Evolutionary conservation across 2,329 filamentous ascomycete species (phyloP), one percentile per base, ranked within the genome.

Genomic region (Fusarium sp.): DNA sequence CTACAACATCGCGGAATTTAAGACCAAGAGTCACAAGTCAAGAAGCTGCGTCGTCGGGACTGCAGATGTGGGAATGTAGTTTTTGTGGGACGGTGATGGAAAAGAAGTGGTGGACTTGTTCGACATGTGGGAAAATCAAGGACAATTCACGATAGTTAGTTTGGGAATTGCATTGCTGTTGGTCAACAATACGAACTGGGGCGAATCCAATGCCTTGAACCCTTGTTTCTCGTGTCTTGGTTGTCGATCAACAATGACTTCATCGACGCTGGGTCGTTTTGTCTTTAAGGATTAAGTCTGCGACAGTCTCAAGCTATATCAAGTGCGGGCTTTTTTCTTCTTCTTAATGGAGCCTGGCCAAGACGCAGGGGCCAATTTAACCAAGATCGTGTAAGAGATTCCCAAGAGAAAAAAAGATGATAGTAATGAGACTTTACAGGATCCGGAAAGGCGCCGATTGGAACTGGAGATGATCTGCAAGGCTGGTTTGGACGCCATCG

Each of bases 61-160:
- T 76, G 42, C 78, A 77, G 61, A 82, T 81, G 5, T 91, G 88
- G 89, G 81, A 81, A 36, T 91, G 89, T 71, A 83, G 82, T 22
- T 83, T 83, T 61, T 91, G 89, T 70, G 84, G 84, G 14, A 86
- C 83, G 5, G 77, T 81, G 31, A 87, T 89, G 82, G 86, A 89
- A 62, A 80, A 82, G 48, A 83, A 85, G 70, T 90, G 87, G 86
- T 90, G 88, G 88, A 87, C 85, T 30, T 90, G 89, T 72, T 85
- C 85, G 24, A 79, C 82, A 7, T 91, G 89, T 75, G 87, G 87
- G 5, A 84, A 80, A 70, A 85, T 90, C 80, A 90, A 89, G 79
- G 82, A 86, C 16, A 85, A 78, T 66, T 88, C 86, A 56, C 76
- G 72, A 73, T 81, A 75, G 51, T 48, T 79, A 72, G 39, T 30